These are phyloP conservation scores for Kurtzmaniella cleridarum DNA, from an alignment of 805 yeast genomes.

Conservation along the genomic window DNA sequence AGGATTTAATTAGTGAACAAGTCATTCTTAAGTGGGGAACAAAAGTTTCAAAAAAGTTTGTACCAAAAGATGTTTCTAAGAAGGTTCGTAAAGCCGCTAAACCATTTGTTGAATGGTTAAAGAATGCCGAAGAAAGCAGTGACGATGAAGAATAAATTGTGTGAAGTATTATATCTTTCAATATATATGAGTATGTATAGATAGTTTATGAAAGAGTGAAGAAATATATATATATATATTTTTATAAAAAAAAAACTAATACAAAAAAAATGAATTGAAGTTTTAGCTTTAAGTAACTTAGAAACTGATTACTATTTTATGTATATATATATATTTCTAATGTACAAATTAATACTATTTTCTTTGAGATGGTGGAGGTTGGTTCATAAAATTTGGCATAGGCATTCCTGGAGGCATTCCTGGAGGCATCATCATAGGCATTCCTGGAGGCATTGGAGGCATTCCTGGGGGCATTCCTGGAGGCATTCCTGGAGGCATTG, in stretches of 20 bases:
- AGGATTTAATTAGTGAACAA: slow-evolving; percentile 81
- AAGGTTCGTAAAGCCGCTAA: slow-evolving; percentile 95
- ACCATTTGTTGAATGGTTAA: slow-evolving; percentile 92
- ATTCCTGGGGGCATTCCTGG: slow-evolving; percentile 7
- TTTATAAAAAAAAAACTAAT: too few species aligned
- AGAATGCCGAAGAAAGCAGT: slow-evolving; percentile 83
- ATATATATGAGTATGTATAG: too few species aligned
- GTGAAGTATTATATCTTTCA: too few species aligned
- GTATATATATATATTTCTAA: too few species aligned
- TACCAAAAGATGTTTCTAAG: slow-evolving; percentile 85
- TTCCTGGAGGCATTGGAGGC: slow-evolving; percentile 15
- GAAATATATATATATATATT: too few species aligned
- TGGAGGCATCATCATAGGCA: slow-evolving; percentile 19
- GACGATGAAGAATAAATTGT: slow-evolving; percentile 48
- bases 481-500: slow-evolving; percentile 10
- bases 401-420: slow-evolving; percentile 17
- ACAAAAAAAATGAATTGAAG: too few species aligned
- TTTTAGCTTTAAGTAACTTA: too few species aligned
- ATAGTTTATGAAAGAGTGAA: too few species aligned
- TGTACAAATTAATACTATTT: slow-evolving; percentile 1
- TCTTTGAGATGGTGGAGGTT: slow-evolving; percentile 14
- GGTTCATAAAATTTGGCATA: slow-evolving; percentile 21
- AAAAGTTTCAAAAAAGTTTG: slow-evolving; percentile 87
- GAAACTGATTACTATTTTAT: too few species aligned
- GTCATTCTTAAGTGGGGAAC: slow-evolving; percentile 80